Percentiles rank a stretch among this genome's conserved stretches.
These are phyloP conservation scores for Verticillium nubilum DNA, from an alignment of 2,329 filamentous ascomycete genomes.

Conservation along the genomic window DNA sequence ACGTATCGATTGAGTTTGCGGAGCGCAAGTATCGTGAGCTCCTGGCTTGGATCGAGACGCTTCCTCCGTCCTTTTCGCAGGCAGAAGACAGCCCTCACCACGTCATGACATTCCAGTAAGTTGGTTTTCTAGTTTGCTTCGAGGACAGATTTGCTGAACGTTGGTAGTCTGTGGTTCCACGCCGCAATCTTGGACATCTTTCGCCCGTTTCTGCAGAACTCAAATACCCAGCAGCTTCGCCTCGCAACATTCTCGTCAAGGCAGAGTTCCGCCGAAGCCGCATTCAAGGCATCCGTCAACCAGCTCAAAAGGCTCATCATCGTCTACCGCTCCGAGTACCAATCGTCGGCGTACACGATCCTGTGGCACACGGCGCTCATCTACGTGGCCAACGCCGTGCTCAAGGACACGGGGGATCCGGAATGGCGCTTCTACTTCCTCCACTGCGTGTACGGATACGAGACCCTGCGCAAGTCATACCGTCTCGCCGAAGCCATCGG, in stretches of 20 bases:
- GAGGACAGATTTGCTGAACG: neutral
- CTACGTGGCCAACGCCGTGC: slow-evolving; percentile 31
- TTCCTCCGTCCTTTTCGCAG: slow-evolving; percentile 21
- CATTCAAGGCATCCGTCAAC: slow-evolving; percentile 25
- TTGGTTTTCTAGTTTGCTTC: neutral
- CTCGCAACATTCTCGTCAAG: slow-evolving; percentile 24
- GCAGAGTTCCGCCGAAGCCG: slow-evolving; percentile 21
- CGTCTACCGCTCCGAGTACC: slow-evolving; percentile 25
- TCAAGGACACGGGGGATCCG: slow-evolving; percentile 20
- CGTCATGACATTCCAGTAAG: slow-evolving; percentile 30
- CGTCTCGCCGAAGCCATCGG: slow-evolving; percentile 28
- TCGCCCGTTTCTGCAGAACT: slow-evolving; percentile 17
- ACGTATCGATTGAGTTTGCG: slow-evolving; percentile 18
- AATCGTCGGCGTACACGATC: slow-evolving; percentile 27
- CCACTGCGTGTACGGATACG: slow-evolving; percentile 32
- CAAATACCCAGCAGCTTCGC: slow-evolving; percentile 1
- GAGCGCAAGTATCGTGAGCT: slow-evolving; percentile 33
- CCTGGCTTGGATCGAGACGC: slow-evolving; percentile 27
- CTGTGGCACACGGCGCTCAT: slow-evolving; percentile 34
- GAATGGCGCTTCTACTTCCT: slow-evolving; percentile 29
- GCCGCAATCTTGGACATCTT: slow-evolving; percentile 30
- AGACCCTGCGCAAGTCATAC: slow-evolving; percentile 25
- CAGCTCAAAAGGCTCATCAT: slow-evolving; percentile 32
- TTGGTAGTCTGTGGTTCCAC: slow-evolving; percentile 33
- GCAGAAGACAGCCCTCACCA: slow-evolving; percentile 23